Evolutionary conservation across 2,329 filamentous ascomycete genomes (phyloP), one percentile per base, ranked within the genome.

Genomic region (Fusarium compactum): DNA sequence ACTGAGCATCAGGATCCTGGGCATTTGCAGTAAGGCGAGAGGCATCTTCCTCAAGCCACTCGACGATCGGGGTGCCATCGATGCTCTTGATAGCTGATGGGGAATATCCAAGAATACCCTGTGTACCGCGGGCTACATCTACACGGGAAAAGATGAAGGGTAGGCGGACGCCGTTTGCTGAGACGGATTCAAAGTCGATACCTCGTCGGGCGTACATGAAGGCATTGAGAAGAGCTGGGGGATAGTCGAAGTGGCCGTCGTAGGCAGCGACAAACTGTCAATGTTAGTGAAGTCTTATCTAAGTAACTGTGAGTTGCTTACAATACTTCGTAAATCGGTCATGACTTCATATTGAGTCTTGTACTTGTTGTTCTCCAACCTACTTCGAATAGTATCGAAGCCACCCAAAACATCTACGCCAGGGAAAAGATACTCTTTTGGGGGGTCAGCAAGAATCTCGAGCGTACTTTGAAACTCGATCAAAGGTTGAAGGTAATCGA

Each of bases 1-100:
- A 75, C 52, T 75, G 73, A 14, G 73, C 73, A 46, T 75, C 73
- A 2, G 73, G 73, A 18, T 75, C 73, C 22, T 75, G 73, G 15
- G 51, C 52, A 46, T 69, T 72, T 29, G 50, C 43, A 14, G 52
- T 44, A 25, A 56, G 54, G 24, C 43, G 47, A 12, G 66, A 41
- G 22, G 73, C 73, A 11, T 75, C 73, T 40, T 74, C 61, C 53
- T 76, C 63, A 18, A 75, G 66, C 73, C 73, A 75, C 38, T 72
- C 29, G 9, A 50, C 48, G 25, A 75, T 52, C 7, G 71, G 71
- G 7, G 51, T 70, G 2, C 55, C 73, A 12, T 75, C 66, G 29
- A 75, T 66, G 25, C 56, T 73, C 30, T 75, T 62, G 24, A 75
- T 46, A 29, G 73, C 73, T 1, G 73, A 75, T 0, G 73, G 71